Base-by-base conservation (phyloP, 2,329 filamentous ascomycete species). In the Calonectria henricotiae region DNA sequence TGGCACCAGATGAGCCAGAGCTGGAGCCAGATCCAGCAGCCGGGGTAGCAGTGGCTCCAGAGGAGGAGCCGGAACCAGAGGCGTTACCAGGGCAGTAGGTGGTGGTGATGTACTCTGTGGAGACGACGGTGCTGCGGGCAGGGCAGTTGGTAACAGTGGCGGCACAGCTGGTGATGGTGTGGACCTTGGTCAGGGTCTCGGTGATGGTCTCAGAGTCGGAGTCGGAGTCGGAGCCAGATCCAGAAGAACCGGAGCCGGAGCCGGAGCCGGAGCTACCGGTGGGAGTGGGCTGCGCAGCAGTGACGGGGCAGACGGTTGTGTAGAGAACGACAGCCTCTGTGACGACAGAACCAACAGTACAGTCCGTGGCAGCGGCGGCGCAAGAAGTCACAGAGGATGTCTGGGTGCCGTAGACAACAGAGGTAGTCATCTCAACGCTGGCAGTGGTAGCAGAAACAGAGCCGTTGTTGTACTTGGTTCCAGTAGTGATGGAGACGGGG, bases 291-390 rank as follows among this genome's bases (percentile, higher is more conserved):
- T 65, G 17, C 4, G 51, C 71, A 17, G 62, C 62, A 5, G 70
- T 67, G 37, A 82, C 79, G 13, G 82, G 81, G 78, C 82, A 85
- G 67, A 85, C 77, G 20, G 84, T 85, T 12, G 84, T 86, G 71
- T 82, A 84, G 49, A 84, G 39, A n/a, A 81, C 74, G 37, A 86
- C 79, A 8, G 78, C 76, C 64, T 82, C 76, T 5, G 83, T 85
- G 35, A 79, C 80, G 43, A 83, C 77, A 39, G 78, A 73, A 25
- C 76, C 75, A 20, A 87, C 82, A 55, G 83, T 84, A 81, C 88
- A 90, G 65, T 74, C 69, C 76, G 86, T 89, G 81, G 89, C 83
- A 76, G 87, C 89, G 30, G 67, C n/a, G 23, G 67, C 54, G 32
- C 67, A 69, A 30, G 54, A 44, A 1, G 67, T 69, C 30, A 69